Conservation (phyloP, 345 rosid species). For the Passiflora organensis region DNA sequence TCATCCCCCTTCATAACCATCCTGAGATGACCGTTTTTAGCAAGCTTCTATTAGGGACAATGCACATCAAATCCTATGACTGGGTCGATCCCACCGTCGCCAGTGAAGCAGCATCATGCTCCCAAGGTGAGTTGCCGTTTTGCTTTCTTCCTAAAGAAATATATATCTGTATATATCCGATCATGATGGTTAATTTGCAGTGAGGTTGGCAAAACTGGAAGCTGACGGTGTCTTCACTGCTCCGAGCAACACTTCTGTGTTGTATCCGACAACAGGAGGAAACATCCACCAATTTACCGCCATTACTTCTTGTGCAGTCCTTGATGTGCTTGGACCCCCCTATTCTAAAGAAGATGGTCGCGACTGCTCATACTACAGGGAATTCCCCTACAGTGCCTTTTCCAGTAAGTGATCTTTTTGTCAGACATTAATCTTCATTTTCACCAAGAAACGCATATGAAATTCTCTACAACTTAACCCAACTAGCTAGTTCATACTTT, state of each 20-base stretch:
- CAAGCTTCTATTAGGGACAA: conserved; percentile 54
- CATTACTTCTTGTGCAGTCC: conserved; percentile 54
- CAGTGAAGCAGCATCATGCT: too few relatives aligned
- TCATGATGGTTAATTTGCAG: too few relatives aligned
- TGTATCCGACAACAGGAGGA: conserved; percentile 73
- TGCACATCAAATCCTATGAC: conserved; percentile 73
- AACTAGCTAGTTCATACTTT: too few relatives aligned
- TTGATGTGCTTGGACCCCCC: conserved; percentile 75
- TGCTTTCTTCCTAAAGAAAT: too few relatives aligned
- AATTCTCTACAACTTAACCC: too few relatives aligned
- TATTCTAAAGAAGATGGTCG: conserved; percentile 53
- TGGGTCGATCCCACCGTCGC: conserved; percentile 47
- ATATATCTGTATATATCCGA: too few relatives aligned
- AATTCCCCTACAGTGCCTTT: conserved; percentile 19
- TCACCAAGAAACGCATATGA: too few relatives aligned
- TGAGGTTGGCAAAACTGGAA: conserved; percentile 41
- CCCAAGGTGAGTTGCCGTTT: too few relatives aligned
- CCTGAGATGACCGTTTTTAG: conserved; percentile 74
- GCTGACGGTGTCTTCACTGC: conserved; percentile 34
- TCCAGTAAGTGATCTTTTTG: conserved; percentile 47
- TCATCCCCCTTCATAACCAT: conserved; percentile 76
- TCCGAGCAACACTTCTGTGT: conserved; percentile 56
- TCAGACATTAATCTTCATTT: too few relatives aligned
- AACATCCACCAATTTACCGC: conserved; percentile 66
- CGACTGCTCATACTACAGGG: conserved; percentile 58